Percentiles rank a stretch among this genome's conserved stretches.
phyloP scores from a whole-genome alignment of 106 monocot species.

The Alisma plantagoaquatica region DNA sequence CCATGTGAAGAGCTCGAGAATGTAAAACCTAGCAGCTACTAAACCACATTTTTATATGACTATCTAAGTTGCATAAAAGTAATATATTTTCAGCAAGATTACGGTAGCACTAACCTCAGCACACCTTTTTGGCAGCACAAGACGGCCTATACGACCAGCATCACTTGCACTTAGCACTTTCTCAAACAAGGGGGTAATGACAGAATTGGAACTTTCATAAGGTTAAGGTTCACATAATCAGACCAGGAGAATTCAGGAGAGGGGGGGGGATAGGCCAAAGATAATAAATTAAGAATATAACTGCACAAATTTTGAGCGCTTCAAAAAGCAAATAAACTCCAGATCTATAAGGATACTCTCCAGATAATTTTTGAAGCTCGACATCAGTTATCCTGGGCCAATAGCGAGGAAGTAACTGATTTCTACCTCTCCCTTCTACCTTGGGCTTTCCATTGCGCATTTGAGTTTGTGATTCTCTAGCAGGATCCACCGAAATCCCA shows the following conservation, averaged over 20 bases:
- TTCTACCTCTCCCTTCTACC: conserved; percentile 32
- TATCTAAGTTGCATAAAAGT: too few species aligned
- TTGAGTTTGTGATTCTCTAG: conserved; percentile 32
- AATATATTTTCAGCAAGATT: too few species aligned
- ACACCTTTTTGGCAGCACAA: conserved; percentile 96
- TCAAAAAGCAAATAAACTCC: not conserved
- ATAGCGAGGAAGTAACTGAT: conserved; percentile 66
- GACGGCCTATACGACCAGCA: conserved; percentile 93
- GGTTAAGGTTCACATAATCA: conserved; percentile 51
- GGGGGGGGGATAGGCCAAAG: not conserved
- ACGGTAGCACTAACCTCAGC: conserved; percentile 94
- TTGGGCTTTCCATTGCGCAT: conserved; percentile 49
- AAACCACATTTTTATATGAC: too few species aligned
- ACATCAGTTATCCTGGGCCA: conserved; percentile 81
- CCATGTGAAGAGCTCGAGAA: too few species aligned
- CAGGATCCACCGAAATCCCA: too few species aligned
- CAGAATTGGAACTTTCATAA: conserved; percentile 58
- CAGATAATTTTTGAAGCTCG: conserved; percentile 74
- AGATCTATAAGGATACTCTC: conserved; percentile 96
- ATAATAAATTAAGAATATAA: not conserved
- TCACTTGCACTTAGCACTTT: conserved; percentile 98
- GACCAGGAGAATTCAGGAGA: not conserved
- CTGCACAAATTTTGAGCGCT: not conserved
- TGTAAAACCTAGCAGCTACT: too few species aligned
- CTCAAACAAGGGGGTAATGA: conserved; percentile 92